Evolutionary conservation across 2,329 filamentous ascomycete genomes (phyloP), one percentile per base, ranked within the genome.

Genomic region (Bipolaris oryzae): DNA sequence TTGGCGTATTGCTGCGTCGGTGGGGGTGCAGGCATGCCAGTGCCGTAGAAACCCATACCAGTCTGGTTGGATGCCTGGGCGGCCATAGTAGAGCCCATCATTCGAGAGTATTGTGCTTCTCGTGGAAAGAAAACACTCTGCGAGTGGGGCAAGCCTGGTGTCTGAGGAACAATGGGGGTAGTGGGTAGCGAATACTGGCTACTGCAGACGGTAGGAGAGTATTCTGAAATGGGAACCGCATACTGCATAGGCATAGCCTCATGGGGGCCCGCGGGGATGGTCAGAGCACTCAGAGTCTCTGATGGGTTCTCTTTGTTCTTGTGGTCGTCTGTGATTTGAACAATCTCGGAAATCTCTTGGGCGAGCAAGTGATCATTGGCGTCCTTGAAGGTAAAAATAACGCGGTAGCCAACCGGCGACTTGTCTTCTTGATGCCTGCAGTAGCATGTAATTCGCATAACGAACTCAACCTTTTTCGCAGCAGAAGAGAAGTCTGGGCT

Each of bases 301-400:
- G 64, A 47, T 20, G 69, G 58, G 21, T 57, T 57, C 49, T 75
- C 71, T 60, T 72, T 73, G 64, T 75, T 96, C 79, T 98, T 98
- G 80, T 98, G 94, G 71, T 99, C 94, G 73, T 99, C 94, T 1
- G 95, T 98, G 62, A 98, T 97, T 85, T 97, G 94, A 63, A 98
- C 96, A 87, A 18, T 91, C 92, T 74, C 70, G 4, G 73, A 74
- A 63, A 96, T 89, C 50, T 88, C 87, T 77, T 99, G 94, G 6
- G 92, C 90, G 41, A 98, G 80, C 31, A 96, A 80, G 42, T 87
- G 87, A 67, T 88, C 90, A 61, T 86, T 80, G 70, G 86, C 86
- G 76, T 97, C 91, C 72, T 93, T 96, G 70, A 99, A 83, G 1
- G 94, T 98, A 77, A 98, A 96, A 61, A 99, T 96, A 68, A 98